phyloP scores from a whole-genome alignment of 1,284 basidiomycete species.

The Lentinus polychrous region DNA sequence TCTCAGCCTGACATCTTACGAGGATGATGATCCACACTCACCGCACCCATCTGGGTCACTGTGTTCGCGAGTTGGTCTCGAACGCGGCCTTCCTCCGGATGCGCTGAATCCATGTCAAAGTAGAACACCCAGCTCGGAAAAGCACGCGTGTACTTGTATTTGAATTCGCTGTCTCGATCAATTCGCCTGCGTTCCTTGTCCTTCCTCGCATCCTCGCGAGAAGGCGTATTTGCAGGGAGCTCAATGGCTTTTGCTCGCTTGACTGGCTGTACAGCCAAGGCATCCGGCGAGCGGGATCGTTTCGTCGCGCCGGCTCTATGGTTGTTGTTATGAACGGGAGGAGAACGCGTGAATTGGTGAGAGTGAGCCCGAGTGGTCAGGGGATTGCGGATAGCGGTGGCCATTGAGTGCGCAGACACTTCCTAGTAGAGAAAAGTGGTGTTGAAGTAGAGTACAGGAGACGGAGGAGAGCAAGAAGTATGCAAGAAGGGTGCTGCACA shows the following conservation, averaged over 20 bases:
- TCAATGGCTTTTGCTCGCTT: conserved; percentile 29
- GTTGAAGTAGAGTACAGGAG: too few relatives aligned
- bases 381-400: conserved; percentile 18
- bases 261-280: conserved; percentile 27
- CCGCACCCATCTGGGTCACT: conserved; percentile 69
- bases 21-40: conserved; percentile 38
- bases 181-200: conserved; percentile 36
- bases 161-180: conserved; percentile 69
- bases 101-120: conserved; percentile 67
- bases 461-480: background rate
- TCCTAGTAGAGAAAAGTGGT: too few relatives aligned
- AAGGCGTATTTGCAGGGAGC: conserved; percentile 19
- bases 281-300: conserved; percentile 61
- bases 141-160: conserved; percentile 75
- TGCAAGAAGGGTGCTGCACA: conserved; percentile 8
- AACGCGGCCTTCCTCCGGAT: conserved; percentile 37
- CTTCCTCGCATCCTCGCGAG: conserved; percentile 22
- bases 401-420: conserved; percentile 11
- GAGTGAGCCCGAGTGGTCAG: conserved; percentile 20
- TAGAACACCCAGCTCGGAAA: conserved; percentile 86
- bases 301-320: conserved; percentile 31
- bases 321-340: conserved; percentile 14
- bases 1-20: conserved; percentile 3
- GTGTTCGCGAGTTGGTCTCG: conserved; percentile 43
- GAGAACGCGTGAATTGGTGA: conserved; percentile 15